Evolutionary conservation across 495 filamentous ascomycete genomes (phyloP), one percentile per base, ranked within the genome.

Genomic region (Aspergillus bertholletiae): DNA sequence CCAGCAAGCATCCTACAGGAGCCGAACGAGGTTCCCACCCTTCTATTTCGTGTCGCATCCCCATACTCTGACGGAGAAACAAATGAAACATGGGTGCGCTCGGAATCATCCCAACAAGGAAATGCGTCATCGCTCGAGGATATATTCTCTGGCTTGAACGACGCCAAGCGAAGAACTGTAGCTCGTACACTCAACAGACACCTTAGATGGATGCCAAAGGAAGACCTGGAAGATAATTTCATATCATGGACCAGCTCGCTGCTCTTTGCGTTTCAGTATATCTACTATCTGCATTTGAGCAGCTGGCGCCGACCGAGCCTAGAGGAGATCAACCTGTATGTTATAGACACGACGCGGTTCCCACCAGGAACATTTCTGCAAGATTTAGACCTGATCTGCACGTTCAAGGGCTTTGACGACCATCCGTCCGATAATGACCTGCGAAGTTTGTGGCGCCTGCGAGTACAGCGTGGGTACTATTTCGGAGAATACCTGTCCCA

Each of bases 401-500:
- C 51, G 17, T 70, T 71, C 46, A 15, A 45, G 3, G 44, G 53
- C 12, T 23, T 23, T 23, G 41, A 45, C 41, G 24, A 7, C 24
- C 41, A 45, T 18, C 24, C 20, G n/a, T 51, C 30, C 11, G 55
- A 62, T 20, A 21, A 49, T 18, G 35, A 51, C 7, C 37, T 65
- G 46, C 28, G 44, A 43, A 48, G 48, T 37, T 52, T 64, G 11
- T 45, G 51, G 13, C 34, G n/a, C 15, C 43, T 57, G 22, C 57
- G 57, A 13, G 24, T 11, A 23, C 46, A 54, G 12, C 24, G 7
- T 1, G 46, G 37, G 0, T 62, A 54, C 53, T 67, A 74, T 51
- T 67, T 67, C 39, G 71, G 71, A 4, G 71, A 74, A 57, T 71
- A 69, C 49, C 67, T 72, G 24, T 71, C 71, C 0, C 71, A 74